These are phyloP conservation scores for Alloteropsis semialata DNA, from an alignment of 176 grass and related monocot species.

Conservation along the genomic window DNA sequence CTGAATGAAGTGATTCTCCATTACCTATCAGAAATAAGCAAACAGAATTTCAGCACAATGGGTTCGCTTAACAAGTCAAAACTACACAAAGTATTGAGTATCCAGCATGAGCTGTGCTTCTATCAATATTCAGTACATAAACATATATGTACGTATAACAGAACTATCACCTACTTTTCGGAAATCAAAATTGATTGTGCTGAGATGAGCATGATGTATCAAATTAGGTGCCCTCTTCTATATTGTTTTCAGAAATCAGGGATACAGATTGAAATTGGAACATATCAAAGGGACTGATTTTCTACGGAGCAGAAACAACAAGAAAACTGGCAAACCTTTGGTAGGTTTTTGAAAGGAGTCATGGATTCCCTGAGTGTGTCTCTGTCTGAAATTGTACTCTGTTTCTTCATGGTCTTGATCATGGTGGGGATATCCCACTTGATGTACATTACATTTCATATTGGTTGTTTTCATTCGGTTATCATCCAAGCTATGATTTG, in stretches of 20 bases:
- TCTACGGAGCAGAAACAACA: neutral
- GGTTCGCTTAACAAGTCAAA: neutral
- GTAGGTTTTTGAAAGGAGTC: neutral
- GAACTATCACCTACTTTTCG: neutral
- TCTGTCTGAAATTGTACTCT: neutral
- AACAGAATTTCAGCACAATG: constrained; percentile 10
- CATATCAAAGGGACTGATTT: neutral
- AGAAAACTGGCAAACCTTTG: constrained; percentile 17
- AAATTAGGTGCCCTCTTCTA: neutral
- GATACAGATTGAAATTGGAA: neutral
- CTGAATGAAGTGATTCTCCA: neutral
- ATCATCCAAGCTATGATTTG: constrained; percentile 12
- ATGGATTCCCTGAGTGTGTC: neutral
- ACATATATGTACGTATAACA: neutral
- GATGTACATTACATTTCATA: neutral
- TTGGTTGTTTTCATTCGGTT: neutral
- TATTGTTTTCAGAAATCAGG: neutral
- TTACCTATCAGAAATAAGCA: constrained; percentile 2
- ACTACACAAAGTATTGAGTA: neutral
- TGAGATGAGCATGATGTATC: neutral
- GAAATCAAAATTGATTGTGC: neutral
- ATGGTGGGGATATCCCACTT: neutral
- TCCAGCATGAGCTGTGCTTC: neutral
- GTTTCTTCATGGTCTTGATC: neutral
- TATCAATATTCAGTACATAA: neutral